Conservation (phyloP, 768 basidiomycete genomes). For the Crepidotus variabilis region DNA sequence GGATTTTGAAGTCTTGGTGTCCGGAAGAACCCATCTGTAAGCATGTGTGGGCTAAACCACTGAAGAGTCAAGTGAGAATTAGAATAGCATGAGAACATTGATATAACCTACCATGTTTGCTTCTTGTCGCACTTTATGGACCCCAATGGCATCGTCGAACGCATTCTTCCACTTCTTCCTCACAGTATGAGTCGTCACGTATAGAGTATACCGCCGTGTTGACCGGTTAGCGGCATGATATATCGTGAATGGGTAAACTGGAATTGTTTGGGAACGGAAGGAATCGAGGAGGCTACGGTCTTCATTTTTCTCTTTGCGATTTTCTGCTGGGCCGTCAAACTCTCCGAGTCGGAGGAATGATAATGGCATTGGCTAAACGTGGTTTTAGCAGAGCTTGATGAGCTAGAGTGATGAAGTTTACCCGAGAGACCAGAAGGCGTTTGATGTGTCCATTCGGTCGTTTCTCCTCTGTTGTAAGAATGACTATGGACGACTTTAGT, state of each 20-base stretch:
- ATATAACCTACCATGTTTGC: conserved; percentile 58
- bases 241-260: conserved; percentile 74
- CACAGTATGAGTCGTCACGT: conserved; percentile 51
- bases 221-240: conserved; percentile 60
- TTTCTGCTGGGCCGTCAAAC: conserved; percentile 58
- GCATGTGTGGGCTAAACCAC: conserved; percentile 62
- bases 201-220: conserved; percentile 69
- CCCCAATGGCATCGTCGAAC: conserved; percentile 58
- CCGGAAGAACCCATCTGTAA: conserved; percentile 65
- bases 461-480: conserved; percentile 61
- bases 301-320: conserved; percentile 58
- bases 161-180: conserved; percentile 62
- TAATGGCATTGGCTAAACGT: conserved; percentile 69
- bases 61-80: conserved; percentile 21
- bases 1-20: conserved; percentile 32
- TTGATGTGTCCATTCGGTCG: conserved; percentile 42
- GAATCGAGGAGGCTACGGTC: conserved; percentile 55
- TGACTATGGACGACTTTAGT: conserved; percentile 36
- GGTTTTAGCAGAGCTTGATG: conserved; percentile 1
- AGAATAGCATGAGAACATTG: not conserved
- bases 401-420: conserved; percentile 27
- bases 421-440: conserved; percentile 61
- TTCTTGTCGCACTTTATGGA: conserved; percentile 64
- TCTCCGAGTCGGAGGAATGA: conserved; percentile 71
- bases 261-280: conserved; percentile 45